phyloP scores from a whole-genome alignment of 768 basidiomycete species.

The Mycena polygramma region DNA sequence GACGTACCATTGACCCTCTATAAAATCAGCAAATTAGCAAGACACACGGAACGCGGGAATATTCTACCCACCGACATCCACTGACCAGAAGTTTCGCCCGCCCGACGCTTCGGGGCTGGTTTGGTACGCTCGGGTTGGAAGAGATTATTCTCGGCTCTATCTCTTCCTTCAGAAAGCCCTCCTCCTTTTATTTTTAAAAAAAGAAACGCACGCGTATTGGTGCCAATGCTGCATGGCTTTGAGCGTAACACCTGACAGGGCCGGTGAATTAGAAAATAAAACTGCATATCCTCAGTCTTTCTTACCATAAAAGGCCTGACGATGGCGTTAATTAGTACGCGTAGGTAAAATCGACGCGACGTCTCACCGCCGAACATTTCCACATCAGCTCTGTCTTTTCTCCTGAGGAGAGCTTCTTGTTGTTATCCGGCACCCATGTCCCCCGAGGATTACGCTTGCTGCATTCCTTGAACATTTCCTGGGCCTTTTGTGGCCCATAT shows the following conservation, averaged over 20 bases:
- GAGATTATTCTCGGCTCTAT: conserved; percentile 26
- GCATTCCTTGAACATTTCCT: conserved; percentile 6
- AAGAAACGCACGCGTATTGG: conserved; percentile 4
- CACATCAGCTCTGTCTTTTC: conserved; percentile 19
- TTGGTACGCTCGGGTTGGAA: conserved; percentile 25
- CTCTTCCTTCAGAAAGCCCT: background rate
- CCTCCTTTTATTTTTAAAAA: background rate
- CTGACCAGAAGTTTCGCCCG: conserved; percentile 26
- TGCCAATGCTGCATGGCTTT: conserved; percentile 12
- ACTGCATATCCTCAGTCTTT: background rate
- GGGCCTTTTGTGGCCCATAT: conserved; percentile 12
- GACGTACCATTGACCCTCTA: conserved; percentile 32
- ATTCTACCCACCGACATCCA: conserved; percentile 29
- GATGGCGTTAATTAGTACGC: background rate
- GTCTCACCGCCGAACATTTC: conserved; percentile 18
- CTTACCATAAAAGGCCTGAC: conserved; percentile 24
- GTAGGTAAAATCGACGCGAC: background rate
- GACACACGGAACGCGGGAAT: background rate
- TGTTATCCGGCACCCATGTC: conserved; percentile 4
- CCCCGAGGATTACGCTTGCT: conserved; percentile 18
- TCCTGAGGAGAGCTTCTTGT: background rate
- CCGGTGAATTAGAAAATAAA: background rate
- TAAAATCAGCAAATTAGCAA: background rate
- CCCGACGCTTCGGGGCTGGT: conserved; percentile 29
- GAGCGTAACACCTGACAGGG: conserved; percentile 15